Conservation (phyloP, 2,329 filamentous ascomycete species). For the Epichloe gansuensis region DNA sequence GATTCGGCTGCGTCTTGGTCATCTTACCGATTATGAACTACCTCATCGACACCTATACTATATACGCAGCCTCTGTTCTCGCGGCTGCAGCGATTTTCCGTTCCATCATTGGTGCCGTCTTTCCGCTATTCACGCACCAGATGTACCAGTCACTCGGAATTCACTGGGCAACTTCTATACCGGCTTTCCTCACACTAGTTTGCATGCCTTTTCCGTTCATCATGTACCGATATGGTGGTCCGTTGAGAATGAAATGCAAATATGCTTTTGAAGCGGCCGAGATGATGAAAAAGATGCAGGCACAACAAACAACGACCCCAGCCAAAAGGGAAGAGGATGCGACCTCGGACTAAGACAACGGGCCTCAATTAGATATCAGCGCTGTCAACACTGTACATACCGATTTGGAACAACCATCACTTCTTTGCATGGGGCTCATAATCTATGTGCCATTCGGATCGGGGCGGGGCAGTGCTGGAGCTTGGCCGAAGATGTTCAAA, state of each 20-base stretch:
- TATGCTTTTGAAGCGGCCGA: background rate
- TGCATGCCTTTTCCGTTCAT: conserved; percentile 42
- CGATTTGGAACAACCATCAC: too few relatives aligned
- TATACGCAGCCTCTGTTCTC: conserved; percentile 59
- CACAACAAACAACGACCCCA: too few relatives aligned
- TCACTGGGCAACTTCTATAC: conserved; percentile 59
- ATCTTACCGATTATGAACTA: conserved; percentile 50
- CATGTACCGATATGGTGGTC: conserved; percentile 26
- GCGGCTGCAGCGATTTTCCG: conserved; percentile 58
- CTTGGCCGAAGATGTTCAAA: too few relatives aligned
- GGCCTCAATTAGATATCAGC: too few relatives aligned
- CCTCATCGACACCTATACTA: conserved; percentile 52
- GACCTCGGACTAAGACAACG: too few relatives aligned
- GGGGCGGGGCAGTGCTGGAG: too few relatives aligned
- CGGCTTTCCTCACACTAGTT: conserved; percentile 54
- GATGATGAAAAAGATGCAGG: too few relatives aligned
- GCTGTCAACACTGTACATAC: too few relatives aligned
- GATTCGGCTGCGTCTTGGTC: conserved; percentile 42
- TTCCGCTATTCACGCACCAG: conserved; percentile 52
- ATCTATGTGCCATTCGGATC: too few relatives aligned
- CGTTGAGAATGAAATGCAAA: background rate
- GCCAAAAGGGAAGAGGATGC: too few relatives aligned
- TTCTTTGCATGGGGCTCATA: too few relatives aligned
- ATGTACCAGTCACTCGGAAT: conserved; percentile 46
- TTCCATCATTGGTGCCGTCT: conserved; percentile 53